Conservation (phyloP, 805 yeast genomes). For the Ogataea saltuana region DNA sequence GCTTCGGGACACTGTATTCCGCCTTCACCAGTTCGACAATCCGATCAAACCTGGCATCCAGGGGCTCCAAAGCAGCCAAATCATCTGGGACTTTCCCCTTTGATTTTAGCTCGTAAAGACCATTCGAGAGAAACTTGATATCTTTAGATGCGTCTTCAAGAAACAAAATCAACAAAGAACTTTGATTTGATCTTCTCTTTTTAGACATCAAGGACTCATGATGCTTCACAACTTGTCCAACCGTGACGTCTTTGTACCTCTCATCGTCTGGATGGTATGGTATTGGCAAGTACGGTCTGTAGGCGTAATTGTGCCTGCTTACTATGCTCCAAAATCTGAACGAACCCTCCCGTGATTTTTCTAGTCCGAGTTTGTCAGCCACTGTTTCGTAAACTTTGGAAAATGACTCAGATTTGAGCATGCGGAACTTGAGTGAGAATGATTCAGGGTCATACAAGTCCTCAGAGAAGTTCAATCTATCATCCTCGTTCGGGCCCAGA, state of each 20-base stretch:
- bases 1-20: conserved; percentile 21
- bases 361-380: conserved; percentile 43
- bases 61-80: conserved; percentile 4
- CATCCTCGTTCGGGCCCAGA: conserved; percentile 61
- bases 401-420: conserved; percentile 58
- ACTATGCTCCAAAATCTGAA: conserved; percentile 66
- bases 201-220: conserved; percentile 24
- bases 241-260: conserved; percentile 37
- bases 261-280: conserved; percentile 28
- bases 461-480: conserved; percentile 46
- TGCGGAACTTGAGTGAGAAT: conserved; percentile 50
- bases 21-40: conserved; percentile 12
- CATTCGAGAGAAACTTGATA: conserved; percentile 35
- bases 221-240: conserved; percentile 53
- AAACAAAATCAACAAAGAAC: conserved; percentile 52
- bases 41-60: conserved; percentile 15
- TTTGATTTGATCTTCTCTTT: conserved; percentile 44
- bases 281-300: conserved; percentile 56
- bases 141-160: conserved; percentile 60
- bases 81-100: conserved; percentile 11
- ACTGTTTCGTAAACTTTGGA: conserved; percentile 51
- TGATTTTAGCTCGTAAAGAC: conserved; percentile 17
- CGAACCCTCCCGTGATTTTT: conserved; percentile 30
- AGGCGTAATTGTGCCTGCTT: conserved; percentile 69
- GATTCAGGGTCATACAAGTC: conserved; percentile 49